Base-by-base conservation (phyloP, 2,329 filamentous ascomycete species). In the Ascochyta viciae-villosae region DNA sequence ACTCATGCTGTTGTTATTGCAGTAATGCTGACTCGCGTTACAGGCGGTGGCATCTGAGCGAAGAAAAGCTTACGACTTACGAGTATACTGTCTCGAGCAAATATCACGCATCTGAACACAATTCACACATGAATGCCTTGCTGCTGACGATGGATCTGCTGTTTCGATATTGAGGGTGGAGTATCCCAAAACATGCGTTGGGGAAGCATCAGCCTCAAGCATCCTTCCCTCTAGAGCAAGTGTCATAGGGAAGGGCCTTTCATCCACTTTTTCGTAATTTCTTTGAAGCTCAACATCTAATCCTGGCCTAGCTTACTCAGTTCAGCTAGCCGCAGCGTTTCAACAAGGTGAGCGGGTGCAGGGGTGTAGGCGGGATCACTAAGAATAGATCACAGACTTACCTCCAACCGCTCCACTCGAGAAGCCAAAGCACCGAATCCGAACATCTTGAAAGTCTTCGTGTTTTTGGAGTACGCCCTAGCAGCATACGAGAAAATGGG, bases 351-450 rank as follows among this genome's bases (percentile, higher is more conserved):
- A 49, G 52, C 52, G 44, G 37, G n/a, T 39, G 35, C 41, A 50
- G 40, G 47, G 40, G 37, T 8, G 9, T 38, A 38, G 23, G 42
- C 47, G 31, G 39, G 16, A 26, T 56, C 42, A 23, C 47, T 51
- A 56, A 51, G 43, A 56, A 56, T 56, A 56, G 53, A 37, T 12
- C 43, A 47, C 43, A 43, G 47, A 40, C 46, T 50, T 37, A 55
- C 38, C 10, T 22, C 29, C 24, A 26, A 24, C 35, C 42, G 19
- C 43, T 51, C 26, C 33, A 22, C 29, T n/a, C 31, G 13, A 19
- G 34, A 23, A 26, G 7, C 23, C 10, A 16, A 9, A 27, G 24
- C 27, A 15, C 13, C 19, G 15, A 13, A 31, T 26, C 9, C 24
- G 12, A 31, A 15, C 19, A 24, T 15, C 13, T 26, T 39, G 33